A percentile compares a stretch with the other conserved stretches of the same genome.
phyloP scores from a whole-genome alignment of 2,329 filamentous ascomycete genomes.

The Aspergillus vadensis region DNA sequence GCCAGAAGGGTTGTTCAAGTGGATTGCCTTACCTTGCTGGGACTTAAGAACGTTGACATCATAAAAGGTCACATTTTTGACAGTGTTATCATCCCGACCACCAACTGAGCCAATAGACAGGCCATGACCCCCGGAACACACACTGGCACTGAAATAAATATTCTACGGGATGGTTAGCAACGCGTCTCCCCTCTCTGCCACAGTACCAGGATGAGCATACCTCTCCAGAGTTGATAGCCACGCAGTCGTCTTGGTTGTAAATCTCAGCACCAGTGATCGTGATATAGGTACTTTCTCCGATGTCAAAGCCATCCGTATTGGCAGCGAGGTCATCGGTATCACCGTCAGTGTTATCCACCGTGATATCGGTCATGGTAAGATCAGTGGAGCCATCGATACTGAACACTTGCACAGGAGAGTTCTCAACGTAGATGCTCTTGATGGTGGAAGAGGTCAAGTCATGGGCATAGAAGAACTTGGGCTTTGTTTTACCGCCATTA shows the following conservation, averaged over 20 bases:
- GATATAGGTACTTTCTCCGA: constrained; percentile 48
- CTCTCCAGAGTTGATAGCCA: constrained; percentile 60
- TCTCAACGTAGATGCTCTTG: constrained; percentile 36
- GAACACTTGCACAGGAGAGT: constrained; percentile 42
- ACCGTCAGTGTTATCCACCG: constrained; percentile 61
- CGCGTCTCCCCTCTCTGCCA: background rate
- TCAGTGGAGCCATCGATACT: constrained; percentile 48
- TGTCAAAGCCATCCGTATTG: constrained; percentile 55
- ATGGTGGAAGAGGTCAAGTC: constrained; percentile 36
- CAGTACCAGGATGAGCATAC: background rate
- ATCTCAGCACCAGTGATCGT: constrained; percentile 55
- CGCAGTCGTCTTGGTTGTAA: constrained; percentile 62
- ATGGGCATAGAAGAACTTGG: constrained; percentile 63
- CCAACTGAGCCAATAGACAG: constrained; percentile 62
- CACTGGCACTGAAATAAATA: constrained; percentile 28
- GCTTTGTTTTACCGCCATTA: constrained; percentile 66
- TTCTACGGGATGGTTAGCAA: background rate
- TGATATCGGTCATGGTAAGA: constrained; percentile 55
- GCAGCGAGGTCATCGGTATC: constrained; percentile 44
- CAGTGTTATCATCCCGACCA: constrained; percentile 56
- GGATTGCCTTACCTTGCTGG: constrained; percentile 48
- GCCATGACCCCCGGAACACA: constrained; percentile 49
- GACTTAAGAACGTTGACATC: constrained; percentile 54
- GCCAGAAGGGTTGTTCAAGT: background rate
- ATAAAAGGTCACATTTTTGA: constrained; percentile 55